These are phyloP conservation scores for Umbelopsis isabellina DNA, from an alignment of 192 early-diverging fungal genomes.

Conservation along the genomic window DNA sequence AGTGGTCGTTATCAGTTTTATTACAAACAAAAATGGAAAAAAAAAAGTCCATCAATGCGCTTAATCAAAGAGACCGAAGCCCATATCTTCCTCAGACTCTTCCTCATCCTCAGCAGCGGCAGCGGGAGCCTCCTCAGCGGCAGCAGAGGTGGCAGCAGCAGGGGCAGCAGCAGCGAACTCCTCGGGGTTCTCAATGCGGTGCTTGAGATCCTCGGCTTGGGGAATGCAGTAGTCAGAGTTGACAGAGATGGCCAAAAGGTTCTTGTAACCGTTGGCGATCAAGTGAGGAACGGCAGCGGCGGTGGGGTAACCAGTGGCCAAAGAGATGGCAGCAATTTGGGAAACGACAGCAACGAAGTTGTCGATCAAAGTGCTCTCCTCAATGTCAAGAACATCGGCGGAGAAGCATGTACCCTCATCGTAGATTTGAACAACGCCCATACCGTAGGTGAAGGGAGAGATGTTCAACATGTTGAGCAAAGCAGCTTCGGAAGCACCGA, in stretches of 20 bases:
- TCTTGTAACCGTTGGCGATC: slow-evolving; percentile 98
- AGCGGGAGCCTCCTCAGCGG: slow-evolving; percentile 10
- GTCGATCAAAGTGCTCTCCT: slow-evolving; percentile 67
- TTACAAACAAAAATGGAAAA: slow-evolving; percentile 23
- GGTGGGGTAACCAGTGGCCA: slow-evolving; percentile 76
- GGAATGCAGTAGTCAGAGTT: slow-evolving; percentile 91
- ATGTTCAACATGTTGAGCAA: slow-evolving; percentile 98
- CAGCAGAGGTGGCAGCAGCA: slow-evolving; percentile 64
- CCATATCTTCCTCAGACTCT: slow-evolving; percentile 81
- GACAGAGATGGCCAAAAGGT: slow-evolving; percentile 88
- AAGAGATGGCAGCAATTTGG: slow-evolving; percentile 82
- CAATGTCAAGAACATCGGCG: slow-evolving; percentile 89
- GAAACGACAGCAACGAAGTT: slow-evolving; percentile 72
- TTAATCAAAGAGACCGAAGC: slow-evolving; percentile 66
- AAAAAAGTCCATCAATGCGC: slow-evolving; percentile 20
- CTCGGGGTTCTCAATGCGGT: slow-evolving; percentile 89
- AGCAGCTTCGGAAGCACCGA: slow-evolving; percentile 98
- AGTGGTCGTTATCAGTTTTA: slow-evolving; percentile 20
- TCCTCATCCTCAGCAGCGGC: slow-evolving; percentile 62
- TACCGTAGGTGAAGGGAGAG: slow-evolving; percentile 99
- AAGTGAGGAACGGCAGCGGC: slow-evolving; percentile 93
- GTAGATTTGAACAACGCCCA: slow-evolving; percentile 91
- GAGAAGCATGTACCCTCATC: slow-evolving; percentile 90
- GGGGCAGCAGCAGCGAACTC: slow-evolving; percentile 85
- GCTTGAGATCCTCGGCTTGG: slow-evolving; percentile 92